phyloP scores from a whole-genome alignment of 164 flowering plant species.

The Piper betle region DNA sequence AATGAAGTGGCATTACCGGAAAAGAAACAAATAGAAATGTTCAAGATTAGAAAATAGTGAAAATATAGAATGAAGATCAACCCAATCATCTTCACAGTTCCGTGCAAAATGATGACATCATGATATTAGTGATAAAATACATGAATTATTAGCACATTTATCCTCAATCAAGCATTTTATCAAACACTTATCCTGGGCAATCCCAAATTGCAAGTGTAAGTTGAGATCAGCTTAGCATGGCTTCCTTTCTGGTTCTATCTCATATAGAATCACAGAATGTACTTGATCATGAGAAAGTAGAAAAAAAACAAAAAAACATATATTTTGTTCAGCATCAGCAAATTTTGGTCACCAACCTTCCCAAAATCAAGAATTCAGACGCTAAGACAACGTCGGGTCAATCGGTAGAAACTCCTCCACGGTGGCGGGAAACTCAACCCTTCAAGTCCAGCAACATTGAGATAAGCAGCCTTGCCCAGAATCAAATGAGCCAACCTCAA shows the following conservation, averaged over 20 bases:
- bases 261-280: slow-evolving; percentile 19
- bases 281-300: slow-evolving; percentile 2
- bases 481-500: slow-evolving; percentile 60
- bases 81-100: too few species aligned
- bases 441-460: slow-evolving; percentile 15
- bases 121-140: too few species aligned
- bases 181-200: slow-evolving; percentile 20
- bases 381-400: slow-evolving; percentile 30
- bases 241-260: slow-evolving; percentile 13
- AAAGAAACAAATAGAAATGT: too few species aligned
- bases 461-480: slow-evolving; percentile 51
- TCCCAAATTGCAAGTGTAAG: slow-evolving; percentile 13
- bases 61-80: too few species aligned
- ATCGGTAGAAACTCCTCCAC: slow-evolving; percentile 44
- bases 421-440: slow-evolving; percentile 54
- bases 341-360: too few species aligned
- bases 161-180: slow-evolving; percentile 20
- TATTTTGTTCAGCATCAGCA: too few species aligned
- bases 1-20: too few species aligned
- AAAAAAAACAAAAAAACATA: too few species aligned
- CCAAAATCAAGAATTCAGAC: too few species aligned
- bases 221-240: slow-evolving; percentile 29
- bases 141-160: slow-evolving; percentile 7
- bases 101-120: too few species aligned
- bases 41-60: too few species aligned